These are phyloP conservation scores for Heterobasidion occidentale DNA, from an alignment of 1,284 basidiomycete genomes.

Conservation along the genomic window DNA sequence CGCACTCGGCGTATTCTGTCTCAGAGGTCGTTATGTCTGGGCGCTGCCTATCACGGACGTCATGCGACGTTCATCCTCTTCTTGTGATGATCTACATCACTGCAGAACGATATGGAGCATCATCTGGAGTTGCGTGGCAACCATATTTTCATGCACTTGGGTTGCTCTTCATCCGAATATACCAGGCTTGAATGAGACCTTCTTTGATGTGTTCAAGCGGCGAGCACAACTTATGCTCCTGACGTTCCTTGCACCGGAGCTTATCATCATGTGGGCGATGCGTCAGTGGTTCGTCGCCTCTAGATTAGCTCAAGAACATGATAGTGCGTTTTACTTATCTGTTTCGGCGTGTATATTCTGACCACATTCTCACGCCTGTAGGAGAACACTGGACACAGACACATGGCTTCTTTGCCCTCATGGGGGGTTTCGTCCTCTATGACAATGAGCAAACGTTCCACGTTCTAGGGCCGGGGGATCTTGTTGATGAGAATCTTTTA, in stretches of 20 bases:
- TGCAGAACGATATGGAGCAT: conserved; percentile 12
- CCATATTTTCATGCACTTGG: conserved; percentile 23
- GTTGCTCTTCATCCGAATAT: conserved; percentile 22
- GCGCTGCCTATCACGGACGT: too few relatives aligned
- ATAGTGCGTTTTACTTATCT: not conserved
- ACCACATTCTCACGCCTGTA: not conserved
- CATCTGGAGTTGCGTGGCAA: conserved; percentile 18
- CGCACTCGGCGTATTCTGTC: too few relatives aligned
- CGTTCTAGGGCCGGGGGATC: conserved; percentile 9
- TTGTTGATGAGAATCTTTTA: conserved; percentile 3
- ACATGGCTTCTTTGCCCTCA: conserved; percentile 15
- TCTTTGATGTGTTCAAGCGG: not conserved
- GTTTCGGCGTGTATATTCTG: too few relatives aligned
- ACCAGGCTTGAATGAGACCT: conserved; percentile 1
- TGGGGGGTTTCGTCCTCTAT: conserved; percentile 16
- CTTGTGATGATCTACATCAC: not conserved
- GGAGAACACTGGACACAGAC: conserved; percentile 5
- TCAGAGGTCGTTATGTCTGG: too few relatives aligned
- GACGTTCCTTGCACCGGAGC: not conserved
- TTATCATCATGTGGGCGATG: not conserved
- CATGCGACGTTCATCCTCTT: too few relatives aligned
- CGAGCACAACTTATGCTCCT: not conserved
- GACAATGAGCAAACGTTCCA: conserved; percentile 1
- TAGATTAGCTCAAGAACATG: not conserved
- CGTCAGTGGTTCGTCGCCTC: not conserved